A percentile compares a stretch with the other conserved stretches of the same genome.
phyloP scores from a whole-genome alignment of 2,329 filamentous ascomycete genomes.

The Aquanectria penicillioides region DNA sequence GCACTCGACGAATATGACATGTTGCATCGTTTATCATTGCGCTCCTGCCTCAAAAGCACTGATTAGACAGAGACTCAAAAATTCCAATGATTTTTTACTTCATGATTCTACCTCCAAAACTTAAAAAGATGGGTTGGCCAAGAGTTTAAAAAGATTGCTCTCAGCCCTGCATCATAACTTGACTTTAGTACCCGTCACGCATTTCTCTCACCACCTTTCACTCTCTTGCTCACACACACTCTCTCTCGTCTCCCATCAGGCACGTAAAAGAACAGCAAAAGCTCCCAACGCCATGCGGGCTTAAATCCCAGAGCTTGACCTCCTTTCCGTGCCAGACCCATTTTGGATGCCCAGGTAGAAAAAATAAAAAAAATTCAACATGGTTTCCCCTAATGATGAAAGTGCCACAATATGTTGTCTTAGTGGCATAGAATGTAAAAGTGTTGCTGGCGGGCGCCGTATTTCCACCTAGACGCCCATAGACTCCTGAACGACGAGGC shows the following conservation, averaged over 20 bases:
- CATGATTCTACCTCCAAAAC: conserved; percentile 17
- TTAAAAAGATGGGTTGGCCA: background rate
- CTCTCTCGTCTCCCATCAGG: background rate
- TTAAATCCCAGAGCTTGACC: conserved; percentile 30
- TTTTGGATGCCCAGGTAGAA: conserved; percentile 27
- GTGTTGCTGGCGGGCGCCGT: conserved; percentile 6
- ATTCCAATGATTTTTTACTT: conserved; percentile 35
- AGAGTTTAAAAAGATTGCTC: background rate
- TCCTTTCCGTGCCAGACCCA: conserved; percentile 25
- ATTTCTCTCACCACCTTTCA: too few relatives aligned
- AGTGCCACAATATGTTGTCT: conserved; percentile 1
- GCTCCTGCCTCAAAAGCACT: conserved; percentile 38
- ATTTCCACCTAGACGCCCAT: conserved; percentile 13
- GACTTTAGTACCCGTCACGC: background rate
- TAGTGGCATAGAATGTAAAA: conserved; percentile 21
- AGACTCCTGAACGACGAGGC: conserved; percentile 13
- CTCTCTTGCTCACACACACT: too few relatives aligned
- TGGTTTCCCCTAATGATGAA: conserved; percentile 15
- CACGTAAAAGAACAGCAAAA: conserved; percentile 18
- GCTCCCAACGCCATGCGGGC: conserved; percentile 32
- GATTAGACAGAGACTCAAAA: conserved; percentile 42
- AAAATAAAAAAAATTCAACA: too few relatives aligned
- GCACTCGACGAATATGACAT: conserved; percentile 39
- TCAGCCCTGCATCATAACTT: background rate
- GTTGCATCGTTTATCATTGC: conserved; percentile 33